phyloP scores from a whole-genome alignment of 1,139 yeast genomes.

The Hemisphaericaspora subhashii region DNA sequence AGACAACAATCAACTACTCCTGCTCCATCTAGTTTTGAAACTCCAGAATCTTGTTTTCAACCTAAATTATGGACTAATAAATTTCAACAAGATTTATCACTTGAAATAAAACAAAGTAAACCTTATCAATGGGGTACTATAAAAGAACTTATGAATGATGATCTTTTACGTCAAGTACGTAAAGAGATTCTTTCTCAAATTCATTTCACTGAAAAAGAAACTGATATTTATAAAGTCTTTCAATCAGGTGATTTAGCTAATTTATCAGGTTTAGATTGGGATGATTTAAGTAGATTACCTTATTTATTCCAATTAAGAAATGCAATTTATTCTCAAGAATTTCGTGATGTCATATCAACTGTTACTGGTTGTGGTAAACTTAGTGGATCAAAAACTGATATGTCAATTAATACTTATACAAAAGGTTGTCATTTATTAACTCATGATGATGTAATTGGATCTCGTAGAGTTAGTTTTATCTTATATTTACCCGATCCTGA shows the following conservation, averaged over 20 bases:
- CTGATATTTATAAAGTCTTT: slow-evolving; percentile 91
- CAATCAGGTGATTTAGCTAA: slow-evolving; percentile 97
- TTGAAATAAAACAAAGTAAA: slow-evolving; percentile 49
- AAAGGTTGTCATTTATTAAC: slow-evolving; percentile 92
- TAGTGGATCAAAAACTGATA: slow-evolving; percentile 86
- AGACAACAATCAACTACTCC: slow-evolving; percentile 2
- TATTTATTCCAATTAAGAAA: slow-evolving; percentile 74
- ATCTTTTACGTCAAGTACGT: slow-evolving; percentile 73
- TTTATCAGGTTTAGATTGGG: slow-evolving; percentile 77
- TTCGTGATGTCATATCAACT: slow-evolving; percentile 76
- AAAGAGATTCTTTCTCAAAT: slow-evolving; percentile 80
- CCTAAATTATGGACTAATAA: slow-evolving; percentile 51
- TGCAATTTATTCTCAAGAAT: slow-evolving; percentile 82
- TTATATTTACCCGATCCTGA: slow-evolving; percentile 92
- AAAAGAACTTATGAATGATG: slow-evolving; percentile 69
- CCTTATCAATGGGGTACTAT: slow-evolving; percentile 94
- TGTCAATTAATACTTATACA: slow-evolving; percentile 87
- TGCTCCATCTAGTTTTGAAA: background rate
- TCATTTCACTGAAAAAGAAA: slow-evolving; percentile 91
- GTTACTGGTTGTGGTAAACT: slow-evolving; percentile 89
- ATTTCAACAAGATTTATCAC: slow-evolving; percentile 42
- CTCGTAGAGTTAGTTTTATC: slow-evolving; percentile 89
- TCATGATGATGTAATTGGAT: slow-evolving; percentile 97
- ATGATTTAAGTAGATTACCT: slow-evolving; percentile 72
- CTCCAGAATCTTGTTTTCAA: slow-evolving; percentile 29